Base-by-base conservation (phyloP, 257 asterid genomes). In the Jacaranda copaia region DNA sequence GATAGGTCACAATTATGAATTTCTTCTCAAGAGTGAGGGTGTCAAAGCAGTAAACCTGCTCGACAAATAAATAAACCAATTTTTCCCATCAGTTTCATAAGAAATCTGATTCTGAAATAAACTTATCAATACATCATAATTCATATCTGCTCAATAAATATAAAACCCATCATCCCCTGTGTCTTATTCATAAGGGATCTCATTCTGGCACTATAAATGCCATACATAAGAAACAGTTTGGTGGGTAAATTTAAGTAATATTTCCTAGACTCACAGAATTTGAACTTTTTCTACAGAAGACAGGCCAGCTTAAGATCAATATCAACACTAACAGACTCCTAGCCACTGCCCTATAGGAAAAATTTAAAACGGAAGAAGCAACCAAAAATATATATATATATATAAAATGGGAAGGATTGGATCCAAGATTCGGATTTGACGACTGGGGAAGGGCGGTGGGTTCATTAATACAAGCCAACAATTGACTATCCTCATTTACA, bases 41-140 rank as follows among this genome's bases (percentile, higher is more conserved):
- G 65, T 91, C 90, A 57, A 89, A 83, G 88, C 96, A 91, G 82
- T 83, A 87, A 76, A 91, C 71, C 96, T 91, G 88, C 81, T 68
- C 76, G 82, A 69, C 39, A 52, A 49, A 69, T 8, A 71, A 72
- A 81, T 18, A 62, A 65, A 77, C 16, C 66, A 78, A 75, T 75
- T 57, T 43, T 59, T 62, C 16, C 25, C 60, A 51, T 16, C 45
- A 45, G 65, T 14, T 56, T 65, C 56, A 8, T 16, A 40, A 48
- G 49, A 73, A 56, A 78, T 19, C 49, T 20, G 53, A 55, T 56
- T 70, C 40, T 25, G 59, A 62, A 79, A 70, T 42, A 43, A 65
- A 46, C 45, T 12, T 45, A 62, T 74, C 12, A 71, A 67, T 45
- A 68, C 12, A 58, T 52, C 45, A 16, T 4, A 35, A 55, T 20